Base-by-base conservation (phyloP, 192 early-diverging fungal species). In the Coemansia sp. region DNA sequence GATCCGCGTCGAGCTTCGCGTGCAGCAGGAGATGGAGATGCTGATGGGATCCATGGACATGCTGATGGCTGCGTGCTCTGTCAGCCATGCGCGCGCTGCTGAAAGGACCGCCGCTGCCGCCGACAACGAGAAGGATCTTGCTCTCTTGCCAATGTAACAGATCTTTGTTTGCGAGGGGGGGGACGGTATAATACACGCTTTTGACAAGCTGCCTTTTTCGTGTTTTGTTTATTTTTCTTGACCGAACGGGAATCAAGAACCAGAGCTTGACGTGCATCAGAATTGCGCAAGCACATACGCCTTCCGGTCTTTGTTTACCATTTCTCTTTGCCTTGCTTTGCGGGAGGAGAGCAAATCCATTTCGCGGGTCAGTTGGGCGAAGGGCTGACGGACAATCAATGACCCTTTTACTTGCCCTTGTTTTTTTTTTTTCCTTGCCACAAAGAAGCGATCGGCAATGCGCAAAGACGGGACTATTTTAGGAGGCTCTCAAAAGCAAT, bases 11-110 rank as follows among this genome's bases (percentile, higher is more conserved):
- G 95, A 98, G 75, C 73, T 97, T 57, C 78, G 83, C 8, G 52
- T 93, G 65, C 93, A 96, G 65, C 84, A 92, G 72, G 86, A 92
- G 34, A 61, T 96, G 58, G 62, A 74, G n/a, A 81, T 92, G 70
- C 84, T 90, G 19, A 71, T 96, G 62, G 95, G 93, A 43, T 85
- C 92, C 22, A 82, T 98, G 84, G 91, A 94, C 43, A 88, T 91
- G 85, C 67, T 96, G 56, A 76, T 82, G 71, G 71, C 79, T 5
- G 71, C 75, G 5, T 76, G 71, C 62, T 56, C 69, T 25, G 50
- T 81, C 60, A 72, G 64, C 65, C 68, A 79, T 55, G 57, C 59
- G 13, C 65, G 13, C 10, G 62, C 46, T n/a, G 61, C 66, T 13
- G 42, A 45, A 17, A 45, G 42, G 17, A 2, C 42, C 22, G 52